Evolutionary conservation across 2,329 filamentous ascomycete genomes (phyloP).

Genomic region (Cylindrodendrum hubeiense): DNA sequence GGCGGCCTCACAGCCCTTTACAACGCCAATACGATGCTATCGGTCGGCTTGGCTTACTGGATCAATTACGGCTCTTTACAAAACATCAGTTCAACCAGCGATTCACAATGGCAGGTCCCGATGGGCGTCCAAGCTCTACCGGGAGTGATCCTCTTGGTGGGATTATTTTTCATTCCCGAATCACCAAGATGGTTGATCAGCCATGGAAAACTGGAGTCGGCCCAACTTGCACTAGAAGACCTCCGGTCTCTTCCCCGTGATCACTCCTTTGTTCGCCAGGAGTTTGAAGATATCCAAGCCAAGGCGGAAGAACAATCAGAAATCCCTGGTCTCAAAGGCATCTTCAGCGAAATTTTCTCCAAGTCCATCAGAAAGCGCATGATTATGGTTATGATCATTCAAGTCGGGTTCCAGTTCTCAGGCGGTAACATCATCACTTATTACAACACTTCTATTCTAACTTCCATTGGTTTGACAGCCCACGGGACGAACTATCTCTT

Average conservation of each 20-base stretch:
- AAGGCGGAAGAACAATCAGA: neutral
- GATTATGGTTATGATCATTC: conserved; percentile 23
- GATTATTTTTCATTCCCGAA: conserved; percentile 1
- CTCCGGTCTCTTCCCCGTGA: neutral
- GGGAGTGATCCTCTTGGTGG: neutral
- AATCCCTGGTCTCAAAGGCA: neutral
- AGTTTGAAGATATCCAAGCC: neutral
- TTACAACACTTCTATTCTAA: conserved; percentile 20
- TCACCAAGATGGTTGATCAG: conserved; percentile 11
- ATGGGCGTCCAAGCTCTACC: conserved; percentile 13
- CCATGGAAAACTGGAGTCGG: neutral
- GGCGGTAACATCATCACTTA: conserved; percentile 23
- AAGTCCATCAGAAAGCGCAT: conserved; percentile 17
- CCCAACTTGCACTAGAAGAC: neutral
- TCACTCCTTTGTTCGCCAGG: neutral
- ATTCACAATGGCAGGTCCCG: conserved; percentile 10
- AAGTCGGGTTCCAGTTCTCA: conserved; percentile 20
- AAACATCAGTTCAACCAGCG: conserved; percentile 7
- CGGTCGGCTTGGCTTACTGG: conserved; percentile 21
- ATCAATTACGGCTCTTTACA: conserved; percentile 22
- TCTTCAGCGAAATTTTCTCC: conserved; percentile 14
- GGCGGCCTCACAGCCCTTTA: conserved; percentile 18
- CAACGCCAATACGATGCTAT: conserved; percentile 25
- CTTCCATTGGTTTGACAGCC: conserved; percentile 16
- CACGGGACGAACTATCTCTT: conserved; percentile 21